Evolutionary conservation across 805 yeast genomes (phyloP).

Genomic region (Vanderwaltozyma yarrowii): DNA sequence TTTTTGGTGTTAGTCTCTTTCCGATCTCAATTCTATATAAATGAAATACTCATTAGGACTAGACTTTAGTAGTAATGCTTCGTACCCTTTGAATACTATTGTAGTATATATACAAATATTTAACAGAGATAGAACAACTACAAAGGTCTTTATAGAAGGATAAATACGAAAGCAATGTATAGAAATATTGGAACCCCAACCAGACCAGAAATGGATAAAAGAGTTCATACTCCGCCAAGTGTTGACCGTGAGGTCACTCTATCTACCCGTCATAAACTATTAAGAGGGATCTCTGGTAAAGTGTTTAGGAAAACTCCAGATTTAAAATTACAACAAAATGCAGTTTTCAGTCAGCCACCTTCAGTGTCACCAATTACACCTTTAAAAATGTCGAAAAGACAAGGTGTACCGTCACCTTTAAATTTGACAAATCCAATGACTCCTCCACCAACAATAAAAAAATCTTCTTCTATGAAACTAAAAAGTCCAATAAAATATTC

Average conservation of each 20-base stretch:
- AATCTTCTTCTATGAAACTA: not conserved
- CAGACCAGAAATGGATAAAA: conserved; percentile 8
- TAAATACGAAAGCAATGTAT: not conserved
- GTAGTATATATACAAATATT: too few relatives aligned
- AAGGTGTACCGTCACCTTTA: conserved; percentile 16
- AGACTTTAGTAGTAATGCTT: too few relatives aligned
- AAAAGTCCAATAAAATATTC: not conserved
- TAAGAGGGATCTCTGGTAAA: conserved; percentile 21
- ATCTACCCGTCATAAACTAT: conserved; percentile 14
- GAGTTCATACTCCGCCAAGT: conserved; percentile 29
- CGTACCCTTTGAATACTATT: too few relatives aligned
- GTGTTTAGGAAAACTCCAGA: conserved; percentile 16
- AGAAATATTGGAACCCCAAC: conserved; percentile 11
- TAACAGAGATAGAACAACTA: too few relatives aligned
- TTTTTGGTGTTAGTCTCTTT: too few relatives aligned
- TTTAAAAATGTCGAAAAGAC: conserved; percentile 9
- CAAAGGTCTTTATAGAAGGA: too few relatives aligned
- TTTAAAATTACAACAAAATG: conserved; percentile 3
- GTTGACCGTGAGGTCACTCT: conserved; percentile 11
- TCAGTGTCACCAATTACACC: conserved; percentile 6
- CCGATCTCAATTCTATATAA: too few relatives aligned
- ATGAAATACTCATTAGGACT: too few relatives aligned
- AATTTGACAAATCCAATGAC: conserved; percentile 15
- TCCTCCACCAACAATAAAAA: conserved; percentile 19
- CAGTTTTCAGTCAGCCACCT: conserved; percentile 3